A percentile compares a stretch with the other conserved stretches of the same genome.
Evolutionary conservation across 768 basidiomycete genomes (phyloP).

Genomic region (Pluteus cervinus): DNA sequence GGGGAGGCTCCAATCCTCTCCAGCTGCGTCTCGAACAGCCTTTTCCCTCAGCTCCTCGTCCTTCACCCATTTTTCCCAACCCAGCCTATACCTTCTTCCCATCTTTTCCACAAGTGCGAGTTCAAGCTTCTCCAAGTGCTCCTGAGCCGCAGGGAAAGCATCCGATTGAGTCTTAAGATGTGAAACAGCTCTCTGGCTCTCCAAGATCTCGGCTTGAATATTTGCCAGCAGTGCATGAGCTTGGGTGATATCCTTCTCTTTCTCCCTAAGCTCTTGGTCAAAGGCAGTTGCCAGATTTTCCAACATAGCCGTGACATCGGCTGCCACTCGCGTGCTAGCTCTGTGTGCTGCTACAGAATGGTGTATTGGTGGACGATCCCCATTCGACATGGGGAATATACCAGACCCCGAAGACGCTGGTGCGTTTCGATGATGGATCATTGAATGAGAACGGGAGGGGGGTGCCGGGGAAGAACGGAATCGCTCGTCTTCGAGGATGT

Average conservation of each 20-base stretch:
- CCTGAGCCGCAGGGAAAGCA: conserved; percentile 54
- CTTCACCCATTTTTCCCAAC: conserved; percentile 91
- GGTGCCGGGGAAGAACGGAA: conserved; percentile 89
- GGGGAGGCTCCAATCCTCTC: conserved; percentile 47
- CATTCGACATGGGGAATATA: conserved; percentile 43
- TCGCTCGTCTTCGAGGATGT: conserved; percentile 96
- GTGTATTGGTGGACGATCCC: conserved; percentile 71
- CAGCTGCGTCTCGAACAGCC: conserved; percentile 53
- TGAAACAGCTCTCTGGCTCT: conserved; percentile 70
- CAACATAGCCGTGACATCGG: conserved; percentile 81
- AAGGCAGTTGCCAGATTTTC: conserved; percentile 85
- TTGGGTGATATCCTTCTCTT: conserved; percentile 87
- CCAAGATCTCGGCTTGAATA: conserved; percentile 86
- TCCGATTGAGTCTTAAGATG: conserved; percentile 69
- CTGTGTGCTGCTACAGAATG: conserved; percentile 81
- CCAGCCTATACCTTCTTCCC: conserved; percentile 74
- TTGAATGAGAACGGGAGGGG: conserved; percentile 54
- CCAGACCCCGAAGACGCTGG: conserved; percentile 43
- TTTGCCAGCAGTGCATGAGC: conserved; percentile 81
- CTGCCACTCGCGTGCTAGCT: conserved; percentile 78
- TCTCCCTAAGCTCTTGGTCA: conserved; percentile 86
- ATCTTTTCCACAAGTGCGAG: conserved; percentile 65
- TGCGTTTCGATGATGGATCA: conserved; percentile 72
- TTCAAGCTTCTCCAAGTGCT: conserved; percentile 56
- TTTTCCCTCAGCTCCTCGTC: conserved; percentile 79